Conservation (phyloP, 2,329 filamentous ascomycete species). For the Arthrobotrys sphaeroides region DNA sequence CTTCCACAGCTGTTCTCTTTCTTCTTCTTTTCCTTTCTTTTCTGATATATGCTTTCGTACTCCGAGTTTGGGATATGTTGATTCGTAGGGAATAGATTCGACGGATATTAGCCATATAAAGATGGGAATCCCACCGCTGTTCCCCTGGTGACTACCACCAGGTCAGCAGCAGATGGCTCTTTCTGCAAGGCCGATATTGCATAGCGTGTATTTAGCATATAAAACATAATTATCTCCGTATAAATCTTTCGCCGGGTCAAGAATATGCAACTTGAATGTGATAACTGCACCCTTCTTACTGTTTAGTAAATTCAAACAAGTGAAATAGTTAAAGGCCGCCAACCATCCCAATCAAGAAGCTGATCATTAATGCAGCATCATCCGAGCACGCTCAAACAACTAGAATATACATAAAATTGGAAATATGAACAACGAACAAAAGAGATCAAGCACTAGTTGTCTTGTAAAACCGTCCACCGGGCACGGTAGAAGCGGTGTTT, state of each 20-base stretch:
- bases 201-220: too few relatives aligned
- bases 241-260: too few relatives aligned
- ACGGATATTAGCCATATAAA: not conserved
- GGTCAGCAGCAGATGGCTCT: too few relatives aligned
- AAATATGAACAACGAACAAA: conserved; percentile 42
- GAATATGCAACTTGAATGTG: too few relatives aligned
- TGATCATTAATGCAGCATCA: not conserved
- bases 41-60: not conserved
- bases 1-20: not conserved
- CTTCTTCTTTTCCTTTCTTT: not conserved
- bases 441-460: not conserved
- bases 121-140: too few relatives aligned
- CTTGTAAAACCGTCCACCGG: not conserved
- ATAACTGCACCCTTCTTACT: too few relatives aligned
- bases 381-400: conserved; percentile 12
- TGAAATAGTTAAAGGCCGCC: not conserved
- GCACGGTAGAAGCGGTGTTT: not conserved
- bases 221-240: too few relatives aligned
- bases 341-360: not conserved
- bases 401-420: conserved; percentile 33
- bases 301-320: not conserved
- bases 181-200: too few relatives aligned
- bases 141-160: too few relatives aligned
- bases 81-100: not conserved
- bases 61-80: not conserved